Evolutionary conservation across 805 yeast genomes (phyloP).

Genomic region (Middelhovenomyces tepae): DNA sequence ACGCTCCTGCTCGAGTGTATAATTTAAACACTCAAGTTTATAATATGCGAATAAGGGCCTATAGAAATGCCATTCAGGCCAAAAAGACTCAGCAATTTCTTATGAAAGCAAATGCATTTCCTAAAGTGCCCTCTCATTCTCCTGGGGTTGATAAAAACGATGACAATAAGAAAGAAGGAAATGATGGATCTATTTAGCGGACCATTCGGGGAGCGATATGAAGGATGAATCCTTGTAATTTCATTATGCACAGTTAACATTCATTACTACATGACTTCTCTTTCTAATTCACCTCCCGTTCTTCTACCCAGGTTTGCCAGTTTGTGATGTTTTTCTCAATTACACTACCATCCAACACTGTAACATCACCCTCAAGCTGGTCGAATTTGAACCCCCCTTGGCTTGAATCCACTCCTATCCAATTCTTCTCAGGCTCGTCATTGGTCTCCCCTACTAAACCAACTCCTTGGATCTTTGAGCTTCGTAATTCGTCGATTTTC

Average conservation of each 20-base stretch:
- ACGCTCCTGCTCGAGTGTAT: conserved; percentile 30
- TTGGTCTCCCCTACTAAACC: conserved; percentile 33
- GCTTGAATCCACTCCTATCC: conserved; percentile 28
- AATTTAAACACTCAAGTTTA: conserved; percentile 36
- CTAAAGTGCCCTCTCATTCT: conserved; percentile 26
- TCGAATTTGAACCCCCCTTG: conserved; percentile 55
- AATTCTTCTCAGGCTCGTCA: conserved; percentile 37
- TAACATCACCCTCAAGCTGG: conserved; percentile 58
- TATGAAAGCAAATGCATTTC: conserved; percentile 25
- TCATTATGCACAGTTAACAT: neutral
- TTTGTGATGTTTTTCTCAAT: conserved; percentile 41
- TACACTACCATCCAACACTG: conserved; percentile 61
- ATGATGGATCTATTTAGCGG: neutral
- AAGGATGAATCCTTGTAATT: no score
- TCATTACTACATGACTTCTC: neutral
- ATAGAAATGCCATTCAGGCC: conserved; percentile 22
- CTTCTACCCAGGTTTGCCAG: conserved; percentile 78
- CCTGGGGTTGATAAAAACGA: conserved; percentile 4
- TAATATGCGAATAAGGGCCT: conserved; percentile 30
- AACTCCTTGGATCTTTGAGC: conserved; percentile 39
- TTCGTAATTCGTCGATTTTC: conserved; percentile 52
- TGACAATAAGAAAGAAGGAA: no score
- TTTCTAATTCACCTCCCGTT: neutral
- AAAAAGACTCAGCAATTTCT: conserved; percentile 24
- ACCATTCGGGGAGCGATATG: no score